These are phyloP conservation scores for Sechiopsis laciniata DNA, from an alignment of 306 rosid genomes.

Conservation along the genomic window DNA sequence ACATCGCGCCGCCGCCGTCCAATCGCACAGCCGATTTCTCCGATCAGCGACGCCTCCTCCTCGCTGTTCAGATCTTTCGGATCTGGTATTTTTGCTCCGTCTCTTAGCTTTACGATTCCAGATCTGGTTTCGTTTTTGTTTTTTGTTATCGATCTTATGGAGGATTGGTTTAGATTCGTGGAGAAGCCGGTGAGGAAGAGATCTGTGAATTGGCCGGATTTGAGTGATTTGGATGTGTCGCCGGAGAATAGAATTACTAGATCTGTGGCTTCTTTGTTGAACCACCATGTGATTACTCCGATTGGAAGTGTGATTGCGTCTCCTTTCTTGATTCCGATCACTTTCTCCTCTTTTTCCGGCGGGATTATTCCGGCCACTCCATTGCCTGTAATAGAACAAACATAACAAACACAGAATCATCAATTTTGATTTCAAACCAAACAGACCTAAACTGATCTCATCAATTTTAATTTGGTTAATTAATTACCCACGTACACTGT, in stretches of 20 bases:
- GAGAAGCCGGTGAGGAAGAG: conserved; percentile 60
- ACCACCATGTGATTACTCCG: conserved; percentile 84
- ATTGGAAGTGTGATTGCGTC: conserved; percentile 79
- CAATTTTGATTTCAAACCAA: no score
- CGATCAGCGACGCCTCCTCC: conserved; percentile 76
- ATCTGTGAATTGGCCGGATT: conserved; percentile 69
- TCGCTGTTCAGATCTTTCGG: conserved; percentile 54
- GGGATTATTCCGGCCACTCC: conserved; percentile 64
- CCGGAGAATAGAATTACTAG: conserved; percentile 59
- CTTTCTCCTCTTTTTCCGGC: conserved; percentile 69
- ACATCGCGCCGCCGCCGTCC: conserved; percentile 65
- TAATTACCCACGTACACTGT: no score
- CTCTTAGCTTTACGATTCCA: conserved; percentile 36
- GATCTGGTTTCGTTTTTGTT: conserved; percentile 42
- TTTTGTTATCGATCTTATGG: conserved; percentile 37
- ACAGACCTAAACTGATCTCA: no score
- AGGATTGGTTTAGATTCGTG: conserved; percentile 52
- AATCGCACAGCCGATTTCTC: conserved; percentile 72
- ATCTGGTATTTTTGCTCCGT: conserved; percentile 39
- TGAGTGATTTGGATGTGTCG: conserved; percentile 63
- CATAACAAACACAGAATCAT: no score
- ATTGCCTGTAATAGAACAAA: conserved; percentile 30
- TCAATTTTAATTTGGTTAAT: no score
- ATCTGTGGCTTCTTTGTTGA: conserved; percentile 60
- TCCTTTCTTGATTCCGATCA: conserved; percentile 68